These are phyloP conservation scores for Abelmoschus esculentus DNA, from an alignment of 345 rosid genomes.

Conservation along the genomic window DNA sequence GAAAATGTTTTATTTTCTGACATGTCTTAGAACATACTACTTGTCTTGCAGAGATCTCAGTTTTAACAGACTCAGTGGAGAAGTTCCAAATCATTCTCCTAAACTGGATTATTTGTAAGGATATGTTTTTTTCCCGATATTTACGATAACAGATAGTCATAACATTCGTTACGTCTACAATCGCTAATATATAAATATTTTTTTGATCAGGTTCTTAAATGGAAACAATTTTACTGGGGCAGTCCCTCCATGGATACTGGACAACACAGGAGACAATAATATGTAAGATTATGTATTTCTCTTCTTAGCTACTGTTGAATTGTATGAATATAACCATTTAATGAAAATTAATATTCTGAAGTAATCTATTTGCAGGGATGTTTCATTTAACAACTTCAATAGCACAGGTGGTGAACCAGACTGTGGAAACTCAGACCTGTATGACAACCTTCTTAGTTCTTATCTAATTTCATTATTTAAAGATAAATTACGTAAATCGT, in stretches of 20 bases:
- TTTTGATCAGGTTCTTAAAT: no score
- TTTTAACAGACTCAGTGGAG: no score
- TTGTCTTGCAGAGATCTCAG: no score
- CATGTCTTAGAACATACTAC: no score
- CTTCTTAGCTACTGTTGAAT: no score
- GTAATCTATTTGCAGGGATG: not conserved
- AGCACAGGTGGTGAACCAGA: not conserved
- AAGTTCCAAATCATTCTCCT: no score
- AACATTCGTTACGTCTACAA: no score
- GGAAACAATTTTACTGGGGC: constrained; percentile 27
- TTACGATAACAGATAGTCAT: no score
- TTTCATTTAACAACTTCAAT: not conserved
- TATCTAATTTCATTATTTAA: not conserved
- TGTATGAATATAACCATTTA: not conserved
- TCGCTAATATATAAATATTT: no score
- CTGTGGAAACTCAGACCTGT: not conserved
- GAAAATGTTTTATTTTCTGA: not conserved
- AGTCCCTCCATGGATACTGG: constrained; percentile 21
- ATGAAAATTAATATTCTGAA: not conserved
- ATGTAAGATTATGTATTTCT: constrained; percentile 2
- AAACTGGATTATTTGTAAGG: no score
- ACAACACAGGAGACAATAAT: fast-evolving
- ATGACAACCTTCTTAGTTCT: not conserved
- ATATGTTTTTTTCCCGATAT: no score
- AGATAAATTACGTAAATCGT: no score